Evolutionary conservation across 1,284 basidiomycete genomes (phyloP), one percentile per base, ranked within the genome.

Genomic region (Naganishia sp.): DNA sequence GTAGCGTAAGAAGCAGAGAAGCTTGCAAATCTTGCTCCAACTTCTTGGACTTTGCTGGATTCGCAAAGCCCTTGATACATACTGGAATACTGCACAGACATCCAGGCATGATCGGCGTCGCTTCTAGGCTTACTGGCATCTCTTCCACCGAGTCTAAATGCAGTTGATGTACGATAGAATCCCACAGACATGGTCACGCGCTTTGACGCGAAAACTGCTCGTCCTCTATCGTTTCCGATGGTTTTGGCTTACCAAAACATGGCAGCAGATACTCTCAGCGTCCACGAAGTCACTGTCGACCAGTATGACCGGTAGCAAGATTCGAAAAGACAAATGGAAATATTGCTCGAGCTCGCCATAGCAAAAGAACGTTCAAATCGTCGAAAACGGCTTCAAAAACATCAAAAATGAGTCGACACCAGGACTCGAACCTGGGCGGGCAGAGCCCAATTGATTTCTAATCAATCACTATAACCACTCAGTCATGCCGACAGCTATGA

Each of bases 391-490:
- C 35, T 39, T 6, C n/a, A 13, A 39, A 13, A 65, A 35, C 50
- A 46, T 65, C 42, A 28, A 68, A 46, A 49, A 39, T 32, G 32
- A 54, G 58, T 41, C 58, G 58, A 61, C 58, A 51, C 58, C 58
- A 61, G 58, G 58, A 61, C 58, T 61, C 58, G 58, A 61, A 61
- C 58, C 58, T 61, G 58, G 58, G 58, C 58, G 58, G 58, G 58
- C 58, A 61, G 58, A 61, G 58, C 58, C 58, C 58, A 61, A 61
- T 61, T 61, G 58, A 61, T 61, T 61, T 61, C 58, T 61, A 61
- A 61, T 61, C 58, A 61, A 61, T 61, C 58, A 61, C 58, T 61
- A 61, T 61, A 61, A 61, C 58, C 58, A 61, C 58, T 61, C 58
- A 61, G 58, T 61, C 58, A n/a, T n/a, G n/a, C 58, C 58, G 47